phyloP scores from a whole-genome alignment of 257 asterid species.

The Cordia subcordata region DNA sequence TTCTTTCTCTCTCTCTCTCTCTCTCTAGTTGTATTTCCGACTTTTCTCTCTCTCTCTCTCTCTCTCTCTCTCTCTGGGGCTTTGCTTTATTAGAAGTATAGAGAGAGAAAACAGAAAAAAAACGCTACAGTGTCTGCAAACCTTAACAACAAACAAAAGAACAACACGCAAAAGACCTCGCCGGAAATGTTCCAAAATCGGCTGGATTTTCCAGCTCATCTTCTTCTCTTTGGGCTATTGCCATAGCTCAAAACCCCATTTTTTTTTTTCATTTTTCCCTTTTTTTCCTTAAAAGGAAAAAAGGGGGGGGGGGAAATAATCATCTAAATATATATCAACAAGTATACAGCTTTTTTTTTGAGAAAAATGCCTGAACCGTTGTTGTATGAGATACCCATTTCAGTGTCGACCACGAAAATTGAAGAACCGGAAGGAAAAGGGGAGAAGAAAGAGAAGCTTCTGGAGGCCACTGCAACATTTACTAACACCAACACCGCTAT shows the following conservation, averaged over 20 bases:
- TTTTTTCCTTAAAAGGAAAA: neutral
- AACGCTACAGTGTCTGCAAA: neutral
- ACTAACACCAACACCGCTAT: neutral
- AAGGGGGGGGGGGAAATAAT: neutral
- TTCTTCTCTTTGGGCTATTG: constrained; percentile 7
- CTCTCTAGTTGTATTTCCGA: neutral
- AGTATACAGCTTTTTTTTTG: neutral
- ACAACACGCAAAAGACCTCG: neutral
- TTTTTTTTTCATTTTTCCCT: neutral
- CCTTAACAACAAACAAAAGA: neutral
- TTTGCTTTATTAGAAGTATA: too few relatives aligned
- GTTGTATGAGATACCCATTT: constrained; percentile 14
- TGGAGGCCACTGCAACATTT: constrained; percentile 28
- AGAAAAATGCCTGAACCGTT: constrained; percentile 48
- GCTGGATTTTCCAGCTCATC: constrained; percentile 16
- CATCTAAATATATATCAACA: too few relatives aligned
- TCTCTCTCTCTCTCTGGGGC: neutral
- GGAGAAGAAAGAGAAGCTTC: constrained; percentile 22
- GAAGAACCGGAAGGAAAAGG: constrained; percentile 24
- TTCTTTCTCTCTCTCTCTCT: neutral
- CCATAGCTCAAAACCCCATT: neutral
- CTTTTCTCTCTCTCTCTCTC: constrained; percentile 7
- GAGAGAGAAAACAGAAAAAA: neutral
- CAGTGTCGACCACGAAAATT: neutral
- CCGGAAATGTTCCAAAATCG: constrained; percentile 24